Evolutionary conservation across 306 rosid species (phyloP), one percentile per base, ranked within the genome.

Genomic region (Cicer judaicum): DNA sequence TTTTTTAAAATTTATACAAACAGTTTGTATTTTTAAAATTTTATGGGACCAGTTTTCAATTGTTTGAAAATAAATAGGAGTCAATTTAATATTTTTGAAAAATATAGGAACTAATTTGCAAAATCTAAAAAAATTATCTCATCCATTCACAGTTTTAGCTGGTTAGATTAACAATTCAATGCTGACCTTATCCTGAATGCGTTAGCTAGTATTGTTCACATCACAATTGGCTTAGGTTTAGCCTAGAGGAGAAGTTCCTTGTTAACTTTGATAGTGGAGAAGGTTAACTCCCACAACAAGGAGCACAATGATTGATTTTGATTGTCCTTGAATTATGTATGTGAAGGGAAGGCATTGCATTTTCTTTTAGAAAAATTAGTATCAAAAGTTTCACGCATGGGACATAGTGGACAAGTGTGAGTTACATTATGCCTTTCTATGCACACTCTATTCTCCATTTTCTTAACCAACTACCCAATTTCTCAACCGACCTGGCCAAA

Each of bases 331-430:
- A 43, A 72, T 66, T 15, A 3, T 66, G 73, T 24, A 74, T 66
- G 72, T 76, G 79, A 67, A 72, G 59, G 16, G 38, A 72, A 77
- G 66, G 46, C 72, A 71, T 6, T 68, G 36, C 75, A 77, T 70
- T 64, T 2, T 19, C 8, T 16, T 47, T 0, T 7, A 50, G 38
- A 68, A 68, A 42, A 16, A n/a, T 34, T 15, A 44, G 2, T 6
- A 18, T 46, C 38, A 55, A 83, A 80, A 72, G 84, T 46, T 8
- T 72, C 78, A 84, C 82, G 82, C 84, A 43, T 76, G 69, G 62
- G 39, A 13, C 13, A 52, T 54, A 62, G 74, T 68, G 77, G 80
- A 10, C 24, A 74, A 73, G 60, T 68, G 79, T 40, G 72, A 47
- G 11, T 13, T 43, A 60, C 61, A 67, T 65, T 40, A 53, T 36